phyloP scores from a whole-genome alignment of 345 rosid species.

The Gossypium herbaceum region DNA sequence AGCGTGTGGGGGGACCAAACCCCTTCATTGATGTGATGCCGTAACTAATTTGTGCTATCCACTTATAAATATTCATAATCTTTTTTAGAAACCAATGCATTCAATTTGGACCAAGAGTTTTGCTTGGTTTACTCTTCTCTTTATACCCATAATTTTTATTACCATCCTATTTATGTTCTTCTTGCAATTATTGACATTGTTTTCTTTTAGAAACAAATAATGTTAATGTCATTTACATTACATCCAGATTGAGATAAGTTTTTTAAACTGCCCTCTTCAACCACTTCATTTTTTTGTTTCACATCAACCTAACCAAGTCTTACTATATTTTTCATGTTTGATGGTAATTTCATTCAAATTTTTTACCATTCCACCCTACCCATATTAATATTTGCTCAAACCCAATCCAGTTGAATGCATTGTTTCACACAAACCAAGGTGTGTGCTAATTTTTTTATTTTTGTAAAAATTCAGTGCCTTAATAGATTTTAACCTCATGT shows the following conservation, averaged over 20 bases:
- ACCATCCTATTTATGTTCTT: neutral
- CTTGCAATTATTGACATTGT: neutral
- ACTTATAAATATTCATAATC: neutral
- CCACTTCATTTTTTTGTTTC: too few species aligned
- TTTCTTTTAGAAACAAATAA: neutral
- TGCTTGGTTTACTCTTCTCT: neutral
- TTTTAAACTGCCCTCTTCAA: too few species aligned
- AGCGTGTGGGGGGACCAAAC: conserved; percentile 23
- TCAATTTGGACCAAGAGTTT: conserved; percentile 4
- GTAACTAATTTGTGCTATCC: conserved; percentile 6
- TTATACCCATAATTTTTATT: neutral
- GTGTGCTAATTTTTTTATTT: neutral
- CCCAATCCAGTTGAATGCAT: too few species aligned
- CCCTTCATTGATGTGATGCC: conserved; percentile 15
- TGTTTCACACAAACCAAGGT: too few species aligned
- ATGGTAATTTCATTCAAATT: too few species aligned
- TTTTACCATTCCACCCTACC: too few species aligned
- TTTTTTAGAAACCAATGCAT: neutral
- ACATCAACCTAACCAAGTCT: too few species aligned
- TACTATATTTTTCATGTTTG: too few species aligned
- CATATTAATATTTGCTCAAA: too few species aligned
- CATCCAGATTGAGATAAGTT: too few species aligned
- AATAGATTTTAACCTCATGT: conserved; percentile 3
- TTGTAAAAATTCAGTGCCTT: neutral
- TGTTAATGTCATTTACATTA: too few species aligned